Evolutionary conservation across 2,329 filamentous ascomycete species (phyloP), one percentile per base, ranked within the genome.

Genomic region (Diaporthe capsici): DNA sequence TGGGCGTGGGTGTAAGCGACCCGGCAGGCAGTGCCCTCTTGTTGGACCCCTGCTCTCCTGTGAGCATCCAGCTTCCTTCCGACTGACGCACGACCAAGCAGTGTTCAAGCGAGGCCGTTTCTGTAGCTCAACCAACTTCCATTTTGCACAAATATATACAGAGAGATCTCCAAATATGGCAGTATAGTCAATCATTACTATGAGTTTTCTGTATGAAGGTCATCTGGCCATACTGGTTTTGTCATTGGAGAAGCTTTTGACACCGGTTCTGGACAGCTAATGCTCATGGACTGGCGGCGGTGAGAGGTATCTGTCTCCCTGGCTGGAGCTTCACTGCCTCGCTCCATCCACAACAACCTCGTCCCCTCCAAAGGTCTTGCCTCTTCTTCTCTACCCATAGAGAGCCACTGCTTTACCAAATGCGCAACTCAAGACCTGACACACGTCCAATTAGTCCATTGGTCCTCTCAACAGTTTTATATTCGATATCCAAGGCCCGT

Each of bases 271-370:
- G 34, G 65, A 42, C 65, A 55, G 65, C 49, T 55, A 49, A 55
- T 49, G 60, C 44, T n/a, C 47, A 39, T 39, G 28, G 13, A 28
- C 60, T 47, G 42, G 61, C 65, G 49, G 65, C 65, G 65, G 65
- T 55, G 65, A 68, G 65, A 70, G 34, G n/a, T 4, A 47, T 39
- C 6, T 7, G 65, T 68, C 20, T 53, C n/a, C 25, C 58, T 70
- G 47, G 47, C 65, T 68, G 65, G 65, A 68, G 65, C 65, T 68
- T 53, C 34, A 70, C 65, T 47, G 61, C 42, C 65, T 42, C n/a
- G 31, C 49, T 6, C 22, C 42, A 37, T 51, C 63, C 44, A 34
- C 65, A 55, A 28, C 65, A 9, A 51, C 63, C 7, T 17, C 13
- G 31, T 53, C 47, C 22, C n/a, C 34, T 25, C 47, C 65, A n/a